Evolutionary conservation across 495 filamentous ascomycete species (phyloP), one percentile per base, ranked within the genome.

Genomic region (Penicillium herquei): DNA sequence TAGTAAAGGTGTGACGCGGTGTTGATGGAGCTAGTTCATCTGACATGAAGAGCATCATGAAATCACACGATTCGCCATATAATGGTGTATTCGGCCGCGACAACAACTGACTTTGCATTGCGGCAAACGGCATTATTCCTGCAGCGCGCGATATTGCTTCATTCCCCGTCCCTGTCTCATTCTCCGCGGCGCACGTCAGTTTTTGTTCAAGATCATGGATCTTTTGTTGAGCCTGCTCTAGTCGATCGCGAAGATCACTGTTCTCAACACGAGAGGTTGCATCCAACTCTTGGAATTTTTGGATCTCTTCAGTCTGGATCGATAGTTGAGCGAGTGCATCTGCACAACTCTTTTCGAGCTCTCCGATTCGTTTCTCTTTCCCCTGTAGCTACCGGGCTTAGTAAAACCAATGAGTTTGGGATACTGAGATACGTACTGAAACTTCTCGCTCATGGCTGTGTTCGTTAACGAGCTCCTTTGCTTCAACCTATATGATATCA

Each of bases 1-100:
- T 11, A 2, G 7, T 56, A 8, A 2, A 32, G 5, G 39, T 33
- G 33, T 51, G 21, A 39, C 33, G 21, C 16, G 57, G 51, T 5
- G 47, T 42, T 3, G 59, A 52, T 10, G 42, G 42, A 17, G 44
- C 33, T 31, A 49, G 9, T 13, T 60, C 54, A 41, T 64, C 60
- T 11, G 68, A 67, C 46, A 67, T 64, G 12, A 65, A 59, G 13
- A 75, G 54, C 64, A 73, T 70, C 9, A 65, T 62, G 47, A 77
- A 57, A 35, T 73, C 70, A 44, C 54, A 57, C 3, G 59, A 34
- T 17, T 70, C 67, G 17, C 66, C 57, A 14, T 61, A 66, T 5
- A 55, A 50, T 9, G 55, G 57, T 11, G 9, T 31, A 1, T 9
- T 31, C 40, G 26, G 44, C 12, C 18, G 26, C n/a, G 50, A 30